Percentiles rank a stretch among this genome's conserved stretches.
Evolutionary conservation across 148 eudicot species (phyloP).

Genomic region (Beta vulgaris): DNA sequence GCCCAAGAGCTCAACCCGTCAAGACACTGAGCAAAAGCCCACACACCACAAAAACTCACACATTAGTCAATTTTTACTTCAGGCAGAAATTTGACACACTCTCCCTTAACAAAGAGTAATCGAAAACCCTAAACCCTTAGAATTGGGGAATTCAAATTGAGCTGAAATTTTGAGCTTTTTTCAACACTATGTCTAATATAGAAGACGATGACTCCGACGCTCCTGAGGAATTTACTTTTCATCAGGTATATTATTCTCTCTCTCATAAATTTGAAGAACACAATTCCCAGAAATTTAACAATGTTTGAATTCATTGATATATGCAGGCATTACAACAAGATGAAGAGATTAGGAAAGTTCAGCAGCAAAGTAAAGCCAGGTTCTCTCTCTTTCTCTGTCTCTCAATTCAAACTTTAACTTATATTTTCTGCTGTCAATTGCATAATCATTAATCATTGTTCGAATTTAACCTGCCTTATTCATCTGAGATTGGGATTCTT

Average conservation of each 20-base stretch:
- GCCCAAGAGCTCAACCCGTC: neutral
- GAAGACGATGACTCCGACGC: slow-evolving; percentile 64
- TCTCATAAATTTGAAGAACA: neutral
- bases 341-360: slow-evolving; percentile 56
- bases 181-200: slow-evolving; percentile 56
- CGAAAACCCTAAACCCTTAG: slow-evolving; percentile 9
- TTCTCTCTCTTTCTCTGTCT: slow-evolving; percentile 17
- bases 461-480: too few relatives aligned
- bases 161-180: neutral
- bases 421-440: neutral
- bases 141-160: neutral
- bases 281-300: neutral
- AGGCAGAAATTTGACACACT: neutral
- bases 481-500: too few relatives aligned
- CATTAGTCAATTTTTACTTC: too few relatives aligned
- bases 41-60: neutral
- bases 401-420: neutral
- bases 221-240: slow-evolving; percentile 71
- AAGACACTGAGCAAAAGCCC: neutral
- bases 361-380: slow-evolving; percentile 59
- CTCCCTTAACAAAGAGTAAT: too few relatives aligned
- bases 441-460: neutral
- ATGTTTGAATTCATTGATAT: neutral
- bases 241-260: slow-evolving; percentile 41
- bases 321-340: slow-evolving; percentile 57